Evolutionary conservation across 345 rosid species (phyloP).

Genomic region (Eucalyptus guilfoylei): DNA sequence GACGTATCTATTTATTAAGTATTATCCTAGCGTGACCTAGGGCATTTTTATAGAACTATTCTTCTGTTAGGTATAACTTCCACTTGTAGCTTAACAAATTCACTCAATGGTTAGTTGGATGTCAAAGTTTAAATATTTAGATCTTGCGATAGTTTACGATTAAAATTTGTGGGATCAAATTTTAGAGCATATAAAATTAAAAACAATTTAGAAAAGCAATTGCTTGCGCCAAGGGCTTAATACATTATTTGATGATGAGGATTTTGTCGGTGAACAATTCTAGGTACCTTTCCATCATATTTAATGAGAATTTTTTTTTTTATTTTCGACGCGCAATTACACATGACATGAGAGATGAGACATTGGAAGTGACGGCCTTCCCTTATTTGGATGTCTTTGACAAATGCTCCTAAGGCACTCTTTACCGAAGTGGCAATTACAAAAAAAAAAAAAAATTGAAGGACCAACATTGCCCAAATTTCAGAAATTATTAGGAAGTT

Average conservation of each 20-base stretch:
- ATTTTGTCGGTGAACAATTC: neutral
- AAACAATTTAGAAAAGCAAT: neutral
- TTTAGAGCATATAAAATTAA: neutral
- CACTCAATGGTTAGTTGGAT: neutral
- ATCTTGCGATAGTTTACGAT: neutral
- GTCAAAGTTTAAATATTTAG: neutral
- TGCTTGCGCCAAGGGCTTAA: neutral
- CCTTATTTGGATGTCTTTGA: neutral
- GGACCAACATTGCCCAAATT: neutral
- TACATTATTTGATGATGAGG: neutral
- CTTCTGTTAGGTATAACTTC: neutral
- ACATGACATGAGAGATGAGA: neutral
- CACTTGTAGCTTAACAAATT: neutral
- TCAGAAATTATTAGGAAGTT: neutral
- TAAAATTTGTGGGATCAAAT: neutral
- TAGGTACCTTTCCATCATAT: rapidly evolving
- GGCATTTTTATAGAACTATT: neutral
- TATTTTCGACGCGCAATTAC: neutral
- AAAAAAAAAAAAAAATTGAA: neutral
- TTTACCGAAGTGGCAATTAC: neutral
- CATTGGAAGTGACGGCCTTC: neutral
- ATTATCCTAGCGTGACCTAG: neutral
- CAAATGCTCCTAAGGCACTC: neutral
- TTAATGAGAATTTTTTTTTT: neutral
- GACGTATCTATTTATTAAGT: neutral